Evolutionary conservation across 352 stramenopile genomes (phyloP), one percentile per base, ranked within the genome.

Genomic region (Pythium sukuiense): DNA sequence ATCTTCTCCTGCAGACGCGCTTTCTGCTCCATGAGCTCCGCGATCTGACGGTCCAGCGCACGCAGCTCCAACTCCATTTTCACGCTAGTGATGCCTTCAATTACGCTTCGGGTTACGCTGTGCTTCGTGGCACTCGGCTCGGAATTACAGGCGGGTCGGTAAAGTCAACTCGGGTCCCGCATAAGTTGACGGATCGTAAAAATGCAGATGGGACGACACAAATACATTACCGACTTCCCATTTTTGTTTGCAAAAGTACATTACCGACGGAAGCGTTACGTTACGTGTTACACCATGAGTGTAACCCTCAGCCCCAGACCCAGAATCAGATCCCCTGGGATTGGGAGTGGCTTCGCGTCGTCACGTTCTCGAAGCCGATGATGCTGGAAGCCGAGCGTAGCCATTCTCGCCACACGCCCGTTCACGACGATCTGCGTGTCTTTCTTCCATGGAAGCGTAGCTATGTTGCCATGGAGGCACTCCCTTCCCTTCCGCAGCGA

Each of bases 11-110:
- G 80, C 59, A 92, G 61, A 18, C 50, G 63, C 33, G 78, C 76
- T 69, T 92, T 92, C 59, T 89, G 75, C 72, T 92, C 76, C 83
- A 92, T 89, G 55, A 92, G 71, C 49, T 74, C 77, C 24, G 83
- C 79, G 65, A 92, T 92, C 73, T 87, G 83, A 74, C 72, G 72
- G 69, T 92, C 83, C 69, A 92, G 72, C 60, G 74, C 73, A 27
- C 83, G 83, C 56, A 92, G 70, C 69, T 86, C 77, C 48, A 65
- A 60, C 49, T 79, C 70, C 65, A 66, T 71, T 32, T 14, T 30
- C 24, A 16, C 32, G 32, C 5, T 35, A 13, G 12, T 26, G n/a
- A 53, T 41, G 6, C 35, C 35, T 41, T 41, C 35, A 41, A 37
- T 37, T 37, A 37, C 32, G 32, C 32, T 16, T 48, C 6, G 18